phyloP scores from a whole-genome alignment of 768 basidiomycete species.

The Chalciporus piperatus region DNA sequence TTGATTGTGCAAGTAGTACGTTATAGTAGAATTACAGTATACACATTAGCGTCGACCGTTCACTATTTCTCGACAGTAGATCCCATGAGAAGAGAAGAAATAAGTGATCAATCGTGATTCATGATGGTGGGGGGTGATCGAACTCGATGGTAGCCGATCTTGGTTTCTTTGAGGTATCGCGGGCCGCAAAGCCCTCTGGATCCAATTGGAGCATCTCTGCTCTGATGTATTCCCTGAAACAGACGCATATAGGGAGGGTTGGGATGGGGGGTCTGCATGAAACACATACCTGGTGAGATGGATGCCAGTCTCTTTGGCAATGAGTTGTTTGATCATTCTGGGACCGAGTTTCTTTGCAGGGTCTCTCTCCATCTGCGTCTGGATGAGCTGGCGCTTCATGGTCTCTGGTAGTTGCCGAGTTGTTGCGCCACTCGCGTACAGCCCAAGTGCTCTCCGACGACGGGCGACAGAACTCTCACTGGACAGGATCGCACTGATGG shows the following conservation, averaged over 20 bases:
- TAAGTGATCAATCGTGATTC: not conserved
- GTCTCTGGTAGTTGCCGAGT: slow-evolving; percentile 27
- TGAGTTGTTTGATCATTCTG: slow-evolving; percentile 26
- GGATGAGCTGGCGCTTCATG: slow-evolving; percentile 32
- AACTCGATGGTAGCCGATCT: not conserved
- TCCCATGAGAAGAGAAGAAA: too few species aligned
- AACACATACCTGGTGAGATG: slow-evolving; percentile 30
- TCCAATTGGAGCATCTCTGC: slow-evolving; percentile 11
- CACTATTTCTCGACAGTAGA: too few species aligned
- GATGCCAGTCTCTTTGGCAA: slow-evolving; percentile 30
- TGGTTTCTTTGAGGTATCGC: slow-evolving; percentile 7
- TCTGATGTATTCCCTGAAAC: slow-evolving; percentile 13
- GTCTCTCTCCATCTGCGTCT: slow-evolving; percentile 36
- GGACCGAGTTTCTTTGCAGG: slow-evolving; percentile 28
- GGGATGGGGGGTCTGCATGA: not conserved
- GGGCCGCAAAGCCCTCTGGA: slow-evolving; percentile 10
- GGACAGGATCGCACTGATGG: slow-evolving; percentile 13
- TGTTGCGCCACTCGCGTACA: slow-evolving; percentile 30
- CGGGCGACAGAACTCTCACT: slow-evolving; percentile 29
- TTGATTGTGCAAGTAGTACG: not conserved
- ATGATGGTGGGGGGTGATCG: not conserved
- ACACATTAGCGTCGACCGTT: not conserved
- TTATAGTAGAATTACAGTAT: not conserved
- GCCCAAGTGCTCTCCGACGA: slow-evolving; percentile 26
- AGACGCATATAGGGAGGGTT: not conserved